These are phyloP conservation scores for Nematodospora anomalae DNA, from an alignment of 1,139 yeast genomes.

Conservation along the genomic window DNA sequence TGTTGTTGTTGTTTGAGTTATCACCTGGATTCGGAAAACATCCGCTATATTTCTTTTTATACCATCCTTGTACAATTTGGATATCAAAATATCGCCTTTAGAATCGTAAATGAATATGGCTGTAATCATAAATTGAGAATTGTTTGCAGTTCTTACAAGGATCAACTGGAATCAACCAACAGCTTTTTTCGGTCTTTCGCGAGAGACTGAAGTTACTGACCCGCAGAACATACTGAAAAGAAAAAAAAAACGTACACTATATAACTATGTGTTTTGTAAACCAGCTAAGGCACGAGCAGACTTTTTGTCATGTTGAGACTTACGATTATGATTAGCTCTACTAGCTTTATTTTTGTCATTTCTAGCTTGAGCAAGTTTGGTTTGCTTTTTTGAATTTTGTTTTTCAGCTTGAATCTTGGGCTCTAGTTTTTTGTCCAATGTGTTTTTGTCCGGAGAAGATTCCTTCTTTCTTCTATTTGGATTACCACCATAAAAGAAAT, in stretches of 20 bases:
- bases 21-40: conserved; percentile 87
- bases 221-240: too few relatives aligned
- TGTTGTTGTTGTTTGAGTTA: conserved; percentile 40
- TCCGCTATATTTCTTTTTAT: conserved; percentile 72
- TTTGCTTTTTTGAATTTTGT: conserved; percentile 10
- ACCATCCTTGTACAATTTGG: conserved; percentile 71
- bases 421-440: conserved; percentile 1
- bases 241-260: too few relatives aligned
- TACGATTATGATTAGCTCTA: conserved; percentile 64
- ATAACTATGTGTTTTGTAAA: too few relatives aligned
- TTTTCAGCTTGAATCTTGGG: background rate
- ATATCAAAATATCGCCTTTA: conserved; percentile 83
- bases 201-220: too few relatives aligned
- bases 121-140: conserved; percentile 55
- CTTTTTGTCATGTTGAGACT: conserved; percentile 60
- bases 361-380: conserved; percentile 28
- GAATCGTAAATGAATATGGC: conserved; percentile 76
- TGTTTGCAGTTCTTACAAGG: background rate
- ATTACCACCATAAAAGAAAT: conserved; percentile 46
- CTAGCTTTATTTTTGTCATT: conserved; percentile 59
- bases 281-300: conserved; percentile 58
- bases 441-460: conserved; percentile 7
- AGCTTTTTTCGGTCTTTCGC: conserved; percentile 1
- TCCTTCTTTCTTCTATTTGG: conserved; percentile 17
- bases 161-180: background rate